Base-by-base conservation (phyloP, 306 rosid genomes). In the Fragaria iinumae region DNA sequence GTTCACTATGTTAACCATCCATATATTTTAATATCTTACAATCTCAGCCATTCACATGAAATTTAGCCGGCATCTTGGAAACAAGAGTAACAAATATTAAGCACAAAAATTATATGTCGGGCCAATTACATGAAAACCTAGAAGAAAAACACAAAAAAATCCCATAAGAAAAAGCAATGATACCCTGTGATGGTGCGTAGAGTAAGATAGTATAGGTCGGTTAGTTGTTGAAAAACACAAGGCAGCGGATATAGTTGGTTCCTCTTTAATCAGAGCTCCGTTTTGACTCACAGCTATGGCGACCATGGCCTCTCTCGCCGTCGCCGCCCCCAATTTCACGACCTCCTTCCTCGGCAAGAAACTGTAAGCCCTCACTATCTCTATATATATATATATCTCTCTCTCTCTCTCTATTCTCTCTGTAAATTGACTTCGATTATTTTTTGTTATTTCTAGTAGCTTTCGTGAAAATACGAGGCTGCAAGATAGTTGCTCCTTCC, bases 221-320 rank as follows among this genome's bases (percentile, higher is more conserved):
- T 47, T 45, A 3, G 4, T 18, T 8, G 69, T 44, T 44, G 69
- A 43, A 60, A 59, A 10, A 25, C 45, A 60, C 70, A 18, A 44
- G 34, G 70, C 47, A 11, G 34, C 36, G 43, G 75, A 41, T 55
- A 64, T 27, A 4, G 63, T 59, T n/a, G n/a, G n/a, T n/a, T n/a
- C n/a, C n/a, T n/a, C n/a, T n/a, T n/a, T 12, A 41, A 53, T 36
- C 16, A 11, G 4, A 48, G 43, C 67, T 32, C 52, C 7, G 67
- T 1, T 56, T 43, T 59, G 44, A 43, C 59, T 74, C 43, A 34
- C 70, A 74, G 71, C 60, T 62, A 73, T 79, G 83, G 84, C 25
- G 82, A 62, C 44, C 48, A 94, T 94, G 98, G 86, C 68, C 27
- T 76, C 91, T 44, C 75, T 88, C 71, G 82, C 89, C 63, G 84